Conservation (phyloP, 805 yeast genomes). For the Kodamaea kakaduensis region DNA sequence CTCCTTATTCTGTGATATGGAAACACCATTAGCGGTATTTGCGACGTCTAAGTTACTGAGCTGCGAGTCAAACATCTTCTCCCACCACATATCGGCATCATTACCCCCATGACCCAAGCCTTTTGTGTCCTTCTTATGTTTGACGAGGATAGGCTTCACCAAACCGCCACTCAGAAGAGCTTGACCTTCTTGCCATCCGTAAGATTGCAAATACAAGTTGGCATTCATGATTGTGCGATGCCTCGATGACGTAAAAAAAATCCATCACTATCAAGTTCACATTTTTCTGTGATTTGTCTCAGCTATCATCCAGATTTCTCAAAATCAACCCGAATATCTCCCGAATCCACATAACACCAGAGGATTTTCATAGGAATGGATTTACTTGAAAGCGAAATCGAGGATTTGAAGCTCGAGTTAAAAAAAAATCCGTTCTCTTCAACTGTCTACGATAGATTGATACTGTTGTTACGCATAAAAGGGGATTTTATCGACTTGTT, state of each 20-base stretch:
- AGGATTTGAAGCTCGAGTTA: slow-evolving; percentile 9
- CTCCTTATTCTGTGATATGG: slow-evolving; percentile 51
- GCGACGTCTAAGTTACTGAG: slow-evolving; percentile 68
- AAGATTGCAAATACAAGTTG: slow-evolving; percentile 62
- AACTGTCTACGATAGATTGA: slow-evolving; percentile 16
- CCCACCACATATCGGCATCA: slow-evolving; percentile 96
- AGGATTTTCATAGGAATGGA: too few relatives aligned
- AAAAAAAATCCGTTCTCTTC: slow-evolving; percentile 13
- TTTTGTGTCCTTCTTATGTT: slow-evolving; percentile 84
- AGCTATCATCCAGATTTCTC: too few relatives aligned
- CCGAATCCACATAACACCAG: too few relatives aligned
- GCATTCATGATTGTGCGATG: slow-evolving; percentile 61
- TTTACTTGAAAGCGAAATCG: slow-evolving; percentile 8
- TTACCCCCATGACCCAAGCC: slow-evolving; percentile 81
- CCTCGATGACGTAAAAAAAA: slow-evolving; percentile 6
- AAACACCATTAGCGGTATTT: slow-evolving; percentile 32
- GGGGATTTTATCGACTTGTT: slow-evolving; percentile 7
- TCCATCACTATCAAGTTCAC: neutral
- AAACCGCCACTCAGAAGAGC: slow-evolving; percentile 78
- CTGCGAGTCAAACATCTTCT: slow-evolving; percentile 88
- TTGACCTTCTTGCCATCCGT: slow-evolving; percentile 92
- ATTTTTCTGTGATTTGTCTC: too few relatives aligned
- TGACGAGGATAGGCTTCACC: slow-evolving; percentile 79
- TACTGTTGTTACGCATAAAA: slow-evolving; percentile 9
- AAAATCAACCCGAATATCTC: too few relatives aligned